Evolutionary conservation across 257 asterid species (phyloP).

Genomic region (Prunella vulgaris): DNA sequence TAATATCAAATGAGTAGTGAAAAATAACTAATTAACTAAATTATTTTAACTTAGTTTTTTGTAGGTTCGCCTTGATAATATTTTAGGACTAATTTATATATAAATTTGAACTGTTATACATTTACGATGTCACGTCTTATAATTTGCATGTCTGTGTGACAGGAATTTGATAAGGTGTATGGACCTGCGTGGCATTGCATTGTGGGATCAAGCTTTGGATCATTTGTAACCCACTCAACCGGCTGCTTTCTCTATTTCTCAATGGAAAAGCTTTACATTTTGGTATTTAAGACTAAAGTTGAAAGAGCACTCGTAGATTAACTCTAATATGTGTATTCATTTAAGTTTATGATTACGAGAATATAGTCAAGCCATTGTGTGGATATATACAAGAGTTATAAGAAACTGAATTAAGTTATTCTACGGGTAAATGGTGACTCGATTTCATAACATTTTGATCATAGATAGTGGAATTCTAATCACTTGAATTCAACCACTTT

Average conservation of each 20-base stretch:
- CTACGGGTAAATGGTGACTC: no score
- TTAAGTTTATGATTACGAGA: background rate
- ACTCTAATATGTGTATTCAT: background rate
- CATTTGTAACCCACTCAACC: constrained; percentile 69
- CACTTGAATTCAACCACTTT: no score
- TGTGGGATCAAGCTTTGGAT: constrained; percentile 75
- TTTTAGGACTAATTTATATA: no score
- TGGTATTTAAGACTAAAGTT: constrained; percentile 68
- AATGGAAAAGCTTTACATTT: constrained; percentile 55
- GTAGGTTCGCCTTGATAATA: no score
- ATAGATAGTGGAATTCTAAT: no score
- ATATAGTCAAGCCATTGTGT: background rate
- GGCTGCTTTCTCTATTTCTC: constrained; percentile 70
- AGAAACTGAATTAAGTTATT: no score
- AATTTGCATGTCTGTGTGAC: background rate
- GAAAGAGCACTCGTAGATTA: constrained; percentile 29
- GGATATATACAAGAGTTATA: background rate
- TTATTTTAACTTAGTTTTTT: no score
- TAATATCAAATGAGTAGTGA: no score
- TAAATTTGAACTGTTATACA: no score
- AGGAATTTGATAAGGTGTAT: constrained; percentile 74
- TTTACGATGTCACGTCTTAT: no score
- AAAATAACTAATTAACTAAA: no score
- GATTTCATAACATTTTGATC: no score
- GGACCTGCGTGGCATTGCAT: constrained; percentile 89